Conservation (phyloP, 345 rosid species). For the Brassica rapa region DNA sequence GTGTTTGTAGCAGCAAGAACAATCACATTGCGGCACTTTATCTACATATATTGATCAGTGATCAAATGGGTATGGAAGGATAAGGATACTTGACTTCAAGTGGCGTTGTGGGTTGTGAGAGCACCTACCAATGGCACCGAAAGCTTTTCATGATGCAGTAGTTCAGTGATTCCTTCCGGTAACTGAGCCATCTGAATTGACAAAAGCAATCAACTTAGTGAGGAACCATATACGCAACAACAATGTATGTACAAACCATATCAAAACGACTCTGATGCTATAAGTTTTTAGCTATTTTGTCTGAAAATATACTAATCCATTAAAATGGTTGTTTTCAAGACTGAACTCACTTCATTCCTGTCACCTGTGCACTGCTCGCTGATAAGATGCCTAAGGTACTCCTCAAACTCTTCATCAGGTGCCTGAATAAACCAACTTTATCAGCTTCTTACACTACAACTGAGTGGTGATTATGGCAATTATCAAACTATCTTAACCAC, state of each 20-base stretch:
- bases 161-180: constrained; percentile 94
- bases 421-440: constrained; percentile 51
- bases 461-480: neutral
- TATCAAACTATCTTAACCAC: constrained; percentile 3
- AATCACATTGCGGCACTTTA: constrained; percentile 78
- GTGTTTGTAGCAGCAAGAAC: constrained; percentile 71
- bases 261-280: too few species aligned
- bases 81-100: neutral
- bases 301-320: too few species aligned
- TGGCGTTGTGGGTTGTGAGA: constrained; percentile 21
- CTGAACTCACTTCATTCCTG: constrained; percentile 73
- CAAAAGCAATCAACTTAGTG: constrained; percentile 15
- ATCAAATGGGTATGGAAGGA: neutral
- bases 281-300: too few species aligned
- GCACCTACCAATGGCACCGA: constrained; percentile 76
- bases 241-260: too few species aligned
- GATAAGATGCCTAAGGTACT: constrained; percentile 73
- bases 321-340: constrained; percentile 9
- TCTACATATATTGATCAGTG: constrained; percentile 46
- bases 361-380: constrained; percentile 82
- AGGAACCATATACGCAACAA: constrained; percentile 26
- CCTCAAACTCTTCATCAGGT: constrained; percentile 99
- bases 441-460: constrained; percentile 7
- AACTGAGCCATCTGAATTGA: constrained; percentile 97
- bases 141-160: constrained; percentile 85